phyloP scores from a whole-genome alignment of 2,329 filamentous ascomycete genomes.

The Cucurbitaria berberidis region DNA sequence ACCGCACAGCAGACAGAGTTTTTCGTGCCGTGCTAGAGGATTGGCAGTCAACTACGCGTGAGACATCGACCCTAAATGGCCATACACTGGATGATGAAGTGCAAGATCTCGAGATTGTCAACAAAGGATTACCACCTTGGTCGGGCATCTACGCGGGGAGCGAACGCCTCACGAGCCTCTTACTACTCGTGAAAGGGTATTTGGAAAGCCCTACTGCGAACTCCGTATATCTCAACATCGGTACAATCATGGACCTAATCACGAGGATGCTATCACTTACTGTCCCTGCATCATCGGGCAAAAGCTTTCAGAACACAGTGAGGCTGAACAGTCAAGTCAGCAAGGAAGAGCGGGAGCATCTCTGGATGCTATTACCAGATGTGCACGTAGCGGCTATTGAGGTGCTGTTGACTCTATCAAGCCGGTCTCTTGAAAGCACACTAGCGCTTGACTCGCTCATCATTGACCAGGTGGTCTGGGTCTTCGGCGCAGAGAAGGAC shows the following conservation, averaged over 20 bases:
- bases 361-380: constrained; percentile 75
- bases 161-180: constrained; percentile 70
- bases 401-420: constrained; percentile 64
- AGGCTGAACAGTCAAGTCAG: constrained; percentile 74
- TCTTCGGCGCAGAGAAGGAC: constrained; percentile 65
- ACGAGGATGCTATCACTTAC: constrained; percentile 72
- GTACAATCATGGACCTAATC: constrained; percentile 70
- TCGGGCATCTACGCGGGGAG: constrained; percentile 74
- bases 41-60: constrained; percentile 71
- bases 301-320: constrained; percentile 45
- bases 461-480: constrained; percentile 73
- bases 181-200: constrained; percentile 69
- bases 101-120: constrained; percentile 50
- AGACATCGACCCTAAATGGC: constrained; percentile 35
- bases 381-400: constrained; percentile 75
- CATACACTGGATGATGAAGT: constrained; percentile 40
- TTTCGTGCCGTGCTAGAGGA: constrained; percentile 82
- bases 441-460: constrained; percentile 67
- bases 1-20: constrained; percentile 75
- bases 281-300: constrained; percentile 56
- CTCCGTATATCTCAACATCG: constrained; percentile 70
- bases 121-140: constrained; percentile 70
- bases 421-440: constrained; percentile 64
- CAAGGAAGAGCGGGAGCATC: constrained; percentile 79
- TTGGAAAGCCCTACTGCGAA: constrained; percentile 69